Conservation (phyloP, 176 grass and related monocot genomes). For the Miscanthus lutarioriparius region DNA sequence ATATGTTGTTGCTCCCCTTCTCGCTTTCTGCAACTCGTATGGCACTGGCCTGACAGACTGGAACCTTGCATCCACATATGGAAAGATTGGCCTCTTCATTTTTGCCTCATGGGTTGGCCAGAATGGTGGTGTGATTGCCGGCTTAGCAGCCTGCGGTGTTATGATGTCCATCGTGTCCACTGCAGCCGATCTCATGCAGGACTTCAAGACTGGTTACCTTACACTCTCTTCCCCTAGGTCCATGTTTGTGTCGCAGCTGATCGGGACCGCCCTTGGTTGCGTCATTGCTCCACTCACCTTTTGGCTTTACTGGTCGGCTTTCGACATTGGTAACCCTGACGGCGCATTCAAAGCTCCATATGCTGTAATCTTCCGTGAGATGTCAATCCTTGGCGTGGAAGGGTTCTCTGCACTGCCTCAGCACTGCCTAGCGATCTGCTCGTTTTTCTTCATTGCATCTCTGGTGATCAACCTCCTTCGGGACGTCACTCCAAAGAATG, state of each 20-base stretch:
- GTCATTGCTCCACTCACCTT: conserved; percentile 82
- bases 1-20: conserved; percentile 67
- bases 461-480: conserved; percentile 60
- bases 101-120: conserved; percentile 70
- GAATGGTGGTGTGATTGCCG: conserved; percentile 75
- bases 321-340: conserved; percentile 70
- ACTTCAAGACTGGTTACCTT: conserved; percentile 94
- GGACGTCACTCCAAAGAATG: conserved; percentile 49
- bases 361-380: conserved; percentile 78
- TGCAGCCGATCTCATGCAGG: conserved; percentile 91
- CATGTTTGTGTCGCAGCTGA: conserved; percentile 89
- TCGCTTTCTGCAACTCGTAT: conserved; percentile 93
- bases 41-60: conserved; percentile 83
- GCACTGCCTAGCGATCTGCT: conserved; percentile 76
- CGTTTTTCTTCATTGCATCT: conserved; percentile 57
- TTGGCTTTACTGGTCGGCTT: conserved; percentile 83
- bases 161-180: conserved; percentile 91
- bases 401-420: conserved; percentile 70
- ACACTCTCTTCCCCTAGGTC: conserved; percentile 80
- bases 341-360: conserved; percentile 92
- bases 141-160: conserved; percentile 77
- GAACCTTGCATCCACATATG: conserved; percentile 76
- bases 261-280: conserved; percentile 76
- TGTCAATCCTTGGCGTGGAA: conserved; percentile 76
- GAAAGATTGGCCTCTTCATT: conserved; percentile 82